phyloP scores from a whole-genome alignment of 75 land plant species.

The Adiantum capillusveneris region DNA sequence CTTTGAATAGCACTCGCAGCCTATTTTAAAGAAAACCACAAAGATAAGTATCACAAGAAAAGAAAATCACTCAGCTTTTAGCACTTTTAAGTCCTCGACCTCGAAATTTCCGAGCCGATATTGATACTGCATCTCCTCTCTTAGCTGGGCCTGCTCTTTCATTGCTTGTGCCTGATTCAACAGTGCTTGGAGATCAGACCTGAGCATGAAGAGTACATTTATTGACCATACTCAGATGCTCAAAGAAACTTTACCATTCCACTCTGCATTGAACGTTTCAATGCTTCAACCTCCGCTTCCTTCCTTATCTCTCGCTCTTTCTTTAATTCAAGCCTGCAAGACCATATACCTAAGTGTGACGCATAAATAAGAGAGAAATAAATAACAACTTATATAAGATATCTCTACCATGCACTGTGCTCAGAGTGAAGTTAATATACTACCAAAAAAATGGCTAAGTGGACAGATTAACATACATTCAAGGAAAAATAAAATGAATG shows the following conservation, averaged over 20 bases:
- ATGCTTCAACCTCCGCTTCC: constrained; percentile 61
- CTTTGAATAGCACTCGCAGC: constrained; percentile 98
- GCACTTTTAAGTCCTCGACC: constrained; percentile 26
- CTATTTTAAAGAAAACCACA: constrained; percentile 21
- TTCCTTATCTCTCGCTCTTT: constrained; percentile 69
- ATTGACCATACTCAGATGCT: background rate
- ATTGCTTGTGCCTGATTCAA: constrained; percentile 88
- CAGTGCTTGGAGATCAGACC: too few species aligned
- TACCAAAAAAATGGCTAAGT: too few species aligned
- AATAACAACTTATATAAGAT: too few species aligned
- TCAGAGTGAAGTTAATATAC: too few species aligned
- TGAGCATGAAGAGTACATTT: background rate
- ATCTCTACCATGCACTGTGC: too few species aligned
- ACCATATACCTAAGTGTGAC: too few species aligned
- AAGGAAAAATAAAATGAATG: too few species aligned
- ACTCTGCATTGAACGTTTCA: constrained; percentile 76
- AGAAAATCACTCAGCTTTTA: background rate
- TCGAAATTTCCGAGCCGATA: constrained; percentile 88
- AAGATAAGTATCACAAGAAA: constrained; percentile 4
- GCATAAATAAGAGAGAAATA: too few species aligned
- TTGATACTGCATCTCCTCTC: constrained; percentile 95
- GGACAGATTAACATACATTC: too few species aligned
- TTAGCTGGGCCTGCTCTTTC: constrained; percentile 95
- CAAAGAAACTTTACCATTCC: constrained; percentile 63
- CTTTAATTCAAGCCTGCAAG: constrained; percentile 62